Percentiles rank a stretch among this genome's conserved stretches.
Evolutionary conservation across 495 filamentous ascomycete species (phyloP).

Genomic region (Cercophora scortea): DNA sequence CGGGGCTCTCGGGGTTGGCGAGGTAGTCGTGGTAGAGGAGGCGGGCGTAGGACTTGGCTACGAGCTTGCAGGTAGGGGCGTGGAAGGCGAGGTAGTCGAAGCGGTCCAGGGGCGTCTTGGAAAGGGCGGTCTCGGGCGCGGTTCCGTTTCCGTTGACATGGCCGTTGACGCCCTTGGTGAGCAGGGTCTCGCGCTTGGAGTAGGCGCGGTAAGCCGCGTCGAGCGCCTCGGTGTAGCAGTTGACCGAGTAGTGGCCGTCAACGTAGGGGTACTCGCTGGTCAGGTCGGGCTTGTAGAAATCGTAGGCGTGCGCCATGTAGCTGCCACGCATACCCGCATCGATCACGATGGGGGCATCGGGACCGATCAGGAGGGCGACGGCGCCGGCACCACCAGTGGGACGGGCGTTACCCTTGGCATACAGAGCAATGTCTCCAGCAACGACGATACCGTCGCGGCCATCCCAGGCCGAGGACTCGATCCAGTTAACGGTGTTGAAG

Average conservation of each 20-base stretch:
- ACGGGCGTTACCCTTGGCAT: conserved; percentile 91
- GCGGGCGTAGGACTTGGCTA: conserved; percentile 89
- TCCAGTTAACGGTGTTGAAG: conserved; percentile 95
- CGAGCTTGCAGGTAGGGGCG: conserved; percentile 94
- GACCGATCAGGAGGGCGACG: conserved; percentile 90
- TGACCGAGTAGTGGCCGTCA: conserved; percentile 90
- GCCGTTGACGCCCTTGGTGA: conserved; percentile 49
- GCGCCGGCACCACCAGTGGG: conserved; percentile 94
- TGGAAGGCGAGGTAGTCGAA: conserved; percentile 98
- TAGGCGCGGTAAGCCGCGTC: conserved; percentile 96
- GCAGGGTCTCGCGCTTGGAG: conserved; percentile 67
- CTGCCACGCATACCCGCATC: conserved; percentile 87
- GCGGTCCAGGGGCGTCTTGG: conserved; percentile 71
- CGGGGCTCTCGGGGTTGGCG: conserved; percentile 61
- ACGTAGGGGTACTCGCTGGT: conserved; percentile 97
- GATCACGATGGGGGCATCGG: conserved; percentile 82
- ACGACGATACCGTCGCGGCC: conserved; percentile 90
- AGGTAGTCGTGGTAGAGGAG: conserved; percentile 97
- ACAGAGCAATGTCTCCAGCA: conserved; percentile 94
- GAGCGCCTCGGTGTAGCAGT: conserved; percentile 92
- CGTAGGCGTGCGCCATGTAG: conserved; percentile 93
- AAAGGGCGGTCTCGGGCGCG: conserved; percentile 32
- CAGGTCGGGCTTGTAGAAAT: conserved; percentile 98
- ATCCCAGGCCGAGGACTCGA: conserved; percentile 97
- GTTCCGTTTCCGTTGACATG: conserved; percentile 35